Base-by-base conservation (phyloP, 2,329 filamentous ascomycete species). In the Xylariaceae sp. region DNA sequence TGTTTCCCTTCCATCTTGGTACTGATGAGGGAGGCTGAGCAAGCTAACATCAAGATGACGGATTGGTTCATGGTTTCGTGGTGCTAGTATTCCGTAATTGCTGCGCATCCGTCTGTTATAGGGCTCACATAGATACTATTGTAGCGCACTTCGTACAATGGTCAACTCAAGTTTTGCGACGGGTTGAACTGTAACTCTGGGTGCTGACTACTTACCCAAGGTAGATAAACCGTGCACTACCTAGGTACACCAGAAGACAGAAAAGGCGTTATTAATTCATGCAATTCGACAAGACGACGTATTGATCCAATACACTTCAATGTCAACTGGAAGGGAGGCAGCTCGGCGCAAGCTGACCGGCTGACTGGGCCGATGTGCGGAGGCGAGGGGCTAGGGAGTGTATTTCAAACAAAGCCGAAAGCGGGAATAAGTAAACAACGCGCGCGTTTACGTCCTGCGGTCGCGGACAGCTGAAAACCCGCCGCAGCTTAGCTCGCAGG, bases 391-490 rank as follows among this genome's bases (percentile, higher is more conserved):
- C 49, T 55, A 44, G 49, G 19, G 19, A 22, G 3, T 22, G 26
- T n/a, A n/a, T n/a, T n/a, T n/a, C 26, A 26, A 39, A 37, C 39
- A 47, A 15, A 19, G 39, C 40, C 58, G 5, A 54, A 60, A 60
- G 44, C 12, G 58, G 58, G 55, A 60, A 47, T 55, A 58, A 61
- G 59, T 61, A 61, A 61, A 58, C 55, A 58, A 47, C 19, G 47
- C 44, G 37, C 56, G 57, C 57, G 57, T 58, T 49, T 34, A 15
- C 5, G 6, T 34, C 26, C 26, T 4, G 26, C 13, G 10, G 32
- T n/a, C n/a, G 13, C 8, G 29, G 32, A 13, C 39, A 55, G 57
- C 57, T 57, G 57, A 51, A 52, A 36, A 46, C 32, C 41, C 21
- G 55, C 48, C 57, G 57, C 57, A 57, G 54, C 57, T n/a, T 54